A percentile compares a stretch with the other conserved stretches of the same genome.
Evolutionary conservation across 1,139 yeast genomes (phyloP).

Genomic region (Diutina mesorugosa): DNA sequence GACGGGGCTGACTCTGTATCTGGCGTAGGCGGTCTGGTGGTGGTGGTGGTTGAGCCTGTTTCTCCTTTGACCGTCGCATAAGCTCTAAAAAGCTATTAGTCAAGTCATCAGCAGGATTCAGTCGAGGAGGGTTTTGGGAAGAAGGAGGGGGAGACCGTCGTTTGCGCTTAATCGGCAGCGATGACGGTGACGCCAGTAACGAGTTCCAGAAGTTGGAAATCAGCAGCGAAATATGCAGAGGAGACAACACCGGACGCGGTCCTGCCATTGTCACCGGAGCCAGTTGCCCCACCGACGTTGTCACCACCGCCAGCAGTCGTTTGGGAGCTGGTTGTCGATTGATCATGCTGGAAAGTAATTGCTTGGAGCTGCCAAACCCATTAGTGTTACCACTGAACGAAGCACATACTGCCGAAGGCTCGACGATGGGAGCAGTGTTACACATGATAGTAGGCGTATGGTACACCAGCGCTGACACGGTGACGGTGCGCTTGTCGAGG

Average conservation of each 20-base stretch:
- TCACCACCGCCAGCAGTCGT: neutral
- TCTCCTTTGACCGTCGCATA: neutral
- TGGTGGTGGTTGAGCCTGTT: neutral
- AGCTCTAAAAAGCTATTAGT: neutral
- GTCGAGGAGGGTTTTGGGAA: neutral
- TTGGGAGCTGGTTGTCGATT: neutral
- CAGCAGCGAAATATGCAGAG: neutral
- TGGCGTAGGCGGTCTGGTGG: neutral
- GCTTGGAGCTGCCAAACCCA: neutral
- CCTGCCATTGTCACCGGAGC: neutral
- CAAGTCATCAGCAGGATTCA: neutral
- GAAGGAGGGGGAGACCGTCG: neutral
- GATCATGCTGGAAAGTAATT: neutral
- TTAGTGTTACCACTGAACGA: neutral
- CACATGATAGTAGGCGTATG: neutral
- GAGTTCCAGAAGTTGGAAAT: neutral
- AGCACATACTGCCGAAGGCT: neutral
- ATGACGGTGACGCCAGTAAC: neutral
- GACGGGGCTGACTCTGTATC: neutral
- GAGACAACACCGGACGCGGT: neutral
- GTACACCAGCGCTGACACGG: neutral
- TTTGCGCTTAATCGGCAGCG: neutral
- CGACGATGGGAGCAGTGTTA: neutral
- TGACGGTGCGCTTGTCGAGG: neutral
- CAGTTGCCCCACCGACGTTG: neutral